These are phyloP conservation scores for Epichloe elymi DNA, from an alignment of 2,329 filamentous ascomycete genomes.

Conservation along the genomic window DNA sequence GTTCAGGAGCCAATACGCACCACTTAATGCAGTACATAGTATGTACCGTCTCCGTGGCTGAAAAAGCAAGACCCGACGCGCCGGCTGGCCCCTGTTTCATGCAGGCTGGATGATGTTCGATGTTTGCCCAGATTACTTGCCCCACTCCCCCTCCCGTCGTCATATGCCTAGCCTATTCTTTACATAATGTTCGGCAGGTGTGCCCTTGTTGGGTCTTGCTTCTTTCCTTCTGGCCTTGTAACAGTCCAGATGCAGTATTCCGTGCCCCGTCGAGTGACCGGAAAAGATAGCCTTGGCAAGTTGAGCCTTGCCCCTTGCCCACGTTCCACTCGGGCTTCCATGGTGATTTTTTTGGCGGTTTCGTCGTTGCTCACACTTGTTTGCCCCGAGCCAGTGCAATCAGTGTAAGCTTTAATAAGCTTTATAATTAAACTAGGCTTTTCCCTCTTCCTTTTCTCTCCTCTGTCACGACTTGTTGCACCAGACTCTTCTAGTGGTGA, in stretches of 20 bases:
- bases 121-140: background rate
- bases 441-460: background rate
- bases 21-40: too few relatives aligned
- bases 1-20: too few relatives aligned
- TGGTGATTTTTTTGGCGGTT: background rate
- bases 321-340: background rate
- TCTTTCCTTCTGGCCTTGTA: background rate
- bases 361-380: background rate
- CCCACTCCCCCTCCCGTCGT: background rate
- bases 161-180: background rate
- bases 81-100: slow-evolving; percentile 6
- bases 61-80: slow-evolving; percentile 5
- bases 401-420: background rate
- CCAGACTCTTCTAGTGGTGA: too few relatives aligned
- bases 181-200: background rate
- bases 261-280: background rate
- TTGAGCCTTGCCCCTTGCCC: background rate
- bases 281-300: background rate
- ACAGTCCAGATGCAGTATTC: background rate
- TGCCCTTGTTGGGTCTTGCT: background rate
- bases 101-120: background rate
- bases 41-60: too few relatives aligned
- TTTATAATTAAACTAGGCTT: background rate
- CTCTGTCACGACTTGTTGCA: background rate
- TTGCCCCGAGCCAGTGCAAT: background rate